Evolutionary conservation across 2,329 filamentous ascomycete genomes (phyloP).

Genomic region (Cryphonectria nitschkei): DNA sequence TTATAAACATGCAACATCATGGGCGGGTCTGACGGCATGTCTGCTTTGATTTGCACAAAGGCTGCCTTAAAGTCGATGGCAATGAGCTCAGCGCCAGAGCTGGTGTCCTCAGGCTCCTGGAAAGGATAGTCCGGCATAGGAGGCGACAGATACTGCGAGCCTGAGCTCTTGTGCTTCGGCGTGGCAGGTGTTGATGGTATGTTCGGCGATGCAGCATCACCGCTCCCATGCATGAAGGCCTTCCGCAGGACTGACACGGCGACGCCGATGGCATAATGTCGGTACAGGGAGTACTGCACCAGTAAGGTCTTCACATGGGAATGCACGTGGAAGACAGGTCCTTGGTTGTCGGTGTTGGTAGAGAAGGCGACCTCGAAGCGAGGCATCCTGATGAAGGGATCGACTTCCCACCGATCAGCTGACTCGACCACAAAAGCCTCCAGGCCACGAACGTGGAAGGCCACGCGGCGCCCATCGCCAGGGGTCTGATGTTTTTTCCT

Average conservation of each 20-base stretch:
- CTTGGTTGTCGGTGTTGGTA: conserved; percentile 83
- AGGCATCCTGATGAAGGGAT: conserved; percentile 85
- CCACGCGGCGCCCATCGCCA: conserved; percentile 79
- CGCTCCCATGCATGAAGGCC: conserved; percentile 63
- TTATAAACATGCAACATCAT: conserved; percentile 89
- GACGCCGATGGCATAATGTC: conserved; percentile 87
- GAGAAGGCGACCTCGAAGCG: conserved; percentile 85
- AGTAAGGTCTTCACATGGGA: conserved; percentile 78
- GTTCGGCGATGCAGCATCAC: conserved; percentile 39
- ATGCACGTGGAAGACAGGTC: conserved; percentile 85
- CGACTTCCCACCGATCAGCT: conserved; percentile 78
- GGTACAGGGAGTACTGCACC: conserved; percentile 88
- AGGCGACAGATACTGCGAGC: conserved; percentile 43
- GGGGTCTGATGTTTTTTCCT: conserved; percentile 59
- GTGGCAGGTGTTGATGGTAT: conserved; percentile 31
- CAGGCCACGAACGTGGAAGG: conserved; percentile 79
- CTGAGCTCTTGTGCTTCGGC: conserved; percentile 21
- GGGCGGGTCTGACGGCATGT: conserved; percentile 85
- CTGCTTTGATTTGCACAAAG: conserved; percentile 84
- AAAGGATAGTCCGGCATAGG: conserved; percentile 42
- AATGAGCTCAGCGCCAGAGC: conserved; percentile 64
- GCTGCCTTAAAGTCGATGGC: conserved; percentile 81
- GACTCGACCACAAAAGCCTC: conserved; percentile 92
- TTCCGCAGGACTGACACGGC: conserved; percentile 75
- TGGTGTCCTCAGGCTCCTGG: conserved; percentile 40